phyloP scores from a whole-genome alignment of 2,329 filamentous ascomycete species.

The Colletotrichum higginsianum region DNA sequence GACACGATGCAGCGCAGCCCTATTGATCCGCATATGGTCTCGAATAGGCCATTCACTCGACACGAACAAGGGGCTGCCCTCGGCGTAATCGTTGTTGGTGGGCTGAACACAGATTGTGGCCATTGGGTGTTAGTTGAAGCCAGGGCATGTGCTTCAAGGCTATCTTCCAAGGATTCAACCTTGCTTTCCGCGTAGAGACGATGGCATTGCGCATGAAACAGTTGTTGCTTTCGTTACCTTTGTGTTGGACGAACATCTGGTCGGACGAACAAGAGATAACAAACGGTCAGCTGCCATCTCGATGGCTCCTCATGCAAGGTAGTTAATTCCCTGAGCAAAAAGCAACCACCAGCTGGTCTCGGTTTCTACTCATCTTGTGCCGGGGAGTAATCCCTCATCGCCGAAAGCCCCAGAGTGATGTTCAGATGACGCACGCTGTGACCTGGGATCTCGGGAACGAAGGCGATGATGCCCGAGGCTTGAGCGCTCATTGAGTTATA shows the following conservation, averaged over 20 bases:
- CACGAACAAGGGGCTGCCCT: not conserved
- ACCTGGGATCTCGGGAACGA: not conserved
- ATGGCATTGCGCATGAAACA: no score
- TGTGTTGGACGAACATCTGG: no score
- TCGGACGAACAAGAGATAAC: no score
- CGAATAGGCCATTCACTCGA: no score
- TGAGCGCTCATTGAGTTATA: not conserved
- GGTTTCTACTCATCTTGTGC: not conserved
- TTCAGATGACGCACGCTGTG: conserved; percentile 19
- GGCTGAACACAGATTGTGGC: not conserved
- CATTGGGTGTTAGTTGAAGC: no score
- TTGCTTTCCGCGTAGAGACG: no score
- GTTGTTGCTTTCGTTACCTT: no score
- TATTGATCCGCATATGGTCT: not conserved
- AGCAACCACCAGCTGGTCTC: not conserved
- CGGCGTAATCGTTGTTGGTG: not conserved
- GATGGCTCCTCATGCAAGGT: not conserved
- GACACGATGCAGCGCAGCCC: not conserved
- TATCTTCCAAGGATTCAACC: no score
- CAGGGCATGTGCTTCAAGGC: no score
- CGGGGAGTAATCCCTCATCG: not conserved
- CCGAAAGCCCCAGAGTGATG: not conserved
- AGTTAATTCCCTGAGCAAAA: not conserved
- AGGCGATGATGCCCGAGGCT: not conserved
- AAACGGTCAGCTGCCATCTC: no score